These are phyloP conservation scores for Cystobasidium pallidum DNA, from an alignment of 1,284 basidiomycete species.

Conservation along the genomic window DNA sequence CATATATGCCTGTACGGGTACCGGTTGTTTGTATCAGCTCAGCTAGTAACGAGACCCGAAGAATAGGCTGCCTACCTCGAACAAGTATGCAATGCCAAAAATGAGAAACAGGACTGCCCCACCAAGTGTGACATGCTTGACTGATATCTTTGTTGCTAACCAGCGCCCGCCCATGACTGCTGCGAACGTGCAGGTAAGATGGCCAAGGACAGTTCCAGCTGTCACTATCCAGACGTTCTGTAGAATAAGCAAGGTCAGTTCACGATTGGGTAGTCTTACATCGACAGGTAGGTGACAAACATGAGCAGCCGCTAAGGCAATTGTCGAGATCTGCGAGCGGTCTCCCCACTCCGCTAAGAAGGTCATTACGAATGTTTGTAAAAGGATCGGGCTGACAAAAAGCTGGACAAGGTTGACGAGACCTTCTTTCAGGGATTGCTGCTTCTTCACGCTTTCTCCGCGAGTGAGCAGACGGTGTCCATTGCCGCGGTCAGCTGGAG, in stretches of 20 bases:
- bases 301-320: conserved; percentile 92
- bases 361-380: conserved; percentile 91
- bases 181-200: conserved; percentile 81
- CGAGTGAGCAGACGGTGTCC: conserved; percentile 33
- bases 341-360: conserved; percentile 99
- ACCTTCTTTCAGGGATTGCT: conserved; percentile 63
- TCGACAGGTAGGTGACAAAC: conserved; percentile 62
- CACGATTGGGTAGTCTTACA: background rate
- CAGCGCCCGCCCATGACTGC: conserved; percentile 90
- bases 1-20: conserved; percentile 15
- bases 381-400: conserved; percentile 87
- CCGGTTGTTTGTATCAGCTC: background rate
- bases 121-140: conserved; percentile 87
- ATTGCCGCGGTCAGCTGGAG: conserved; percentile 56
- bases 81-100: conserved; percentile 64
- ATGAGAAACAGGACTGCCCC: conserved; percentile 80
- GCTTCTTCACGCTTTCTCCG: conserved; percentile 8
- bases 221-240: conserved; percentile 80
- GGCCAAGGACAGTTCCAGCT: conserved; percentile 85
- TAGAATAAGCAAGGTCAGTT: background rate
- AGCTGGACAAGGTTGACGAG: conserved; percentile 79
- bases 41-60: background rate
- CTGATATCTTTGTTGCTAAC: conserved; percentile 88
- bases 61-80: conserved; percentile 52
- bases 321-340: conserved; percentile 94